Evolutionary conservation across 1,139 yeast genomes (phyloP), one percentile per base, ranked within the genome.

Genomic region (Lodderomyces metapsilosis): DNA sequence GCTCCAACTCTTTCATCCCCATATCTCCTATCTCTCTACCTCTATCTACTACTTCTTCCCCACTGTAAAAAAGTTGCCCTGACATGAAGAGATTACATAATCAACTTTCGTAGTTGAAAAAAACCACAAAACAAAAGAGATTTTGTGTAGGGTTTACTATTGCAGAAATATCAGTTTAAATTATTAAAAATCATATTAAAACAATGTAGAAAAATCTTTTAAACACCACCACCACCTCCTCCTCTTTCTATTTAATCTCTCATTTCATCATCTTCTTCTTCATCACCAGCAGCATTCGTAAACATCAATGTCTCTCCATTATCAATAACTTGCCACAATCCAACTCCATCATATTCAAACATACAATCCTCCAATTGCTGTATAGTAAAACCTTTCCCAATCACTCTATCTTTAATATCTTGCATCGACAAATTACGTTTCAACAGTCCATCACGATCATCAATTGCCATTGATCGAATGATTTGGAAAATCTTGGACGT

Each of bases 301-400:
- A 76, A 61, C 62, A 74, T 67, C 56, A 77, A 68, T 37, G 68
- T 74, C 44, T 78, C 82, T 39, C 83, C 84, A 47, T 81, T 82
- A 46, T 86, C 89, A 38, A 81, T 74, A 36, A 76, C 67, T 58
- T 85, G 88, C 92, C 95, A 87, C 34, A 89, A 78, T 40, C 84
- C 84, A 48, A 87, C 71, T 36, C 74, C 75, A 39, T 80, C 78
- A 59, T 91, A 91, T 57, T 86, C 92, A 36, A 73, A 69, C 40
- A 92, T 70, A 72, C 96, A 86, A 45, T 79, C 84, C 41, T 76
- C 79, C 52, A 91, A 76, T 58, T 89, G 92, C 49, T 81, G 79
- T 51, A 82, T 82, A 0, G 96, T 88, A 62, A 78, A 91, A 3
- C 97, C 97, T 61, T 86, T 84, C 20, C 88, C 86, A 41, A 87